A percentile compares a stretch with the other conserved stretches of the same genome.
phyloP scores from a whole-genome alignment of 2,329 filamentous ascomycete genomes.

The Exophiala mesophila region DNA sequence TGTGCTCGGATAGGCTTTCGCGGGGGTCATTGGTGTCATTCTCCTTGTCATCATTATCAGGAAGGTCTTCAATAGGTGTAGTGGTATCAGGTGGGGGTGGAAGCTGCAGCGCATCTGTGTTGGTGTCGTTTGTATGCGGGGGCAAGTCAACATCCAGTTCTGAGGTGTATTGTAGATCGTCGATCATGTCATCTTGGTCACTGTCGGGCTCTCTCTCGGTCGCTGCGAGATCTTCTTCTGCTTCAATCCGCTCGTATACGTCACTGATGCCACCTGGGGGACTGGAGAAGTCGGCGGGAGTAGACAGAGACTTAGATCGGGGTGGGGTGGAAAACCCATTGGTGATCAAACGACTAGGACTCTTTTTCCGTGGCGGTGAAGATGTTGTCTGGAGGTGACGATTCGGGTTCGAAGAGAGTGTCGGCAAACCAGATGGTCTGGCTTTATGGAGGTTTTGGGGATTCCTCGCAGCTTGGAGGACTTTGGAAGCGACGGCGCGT shows the following conservation, averaged over 20 bases:
- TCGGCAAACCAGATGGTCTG: conserved; percentile 16
- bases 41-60: conserved; percentile 13
- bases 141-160: conserved; percentile 3
- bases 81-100: neutral
- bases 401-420: conserved; percentile 10
- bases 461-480: conserved; percentile 38
- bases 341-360: conserved; percentile 27
- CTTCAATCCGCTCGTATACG: conserved; percentile 37
- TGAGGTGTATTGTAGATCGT: conserved; percentile 9
- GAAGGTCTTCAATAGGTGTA: neutral
- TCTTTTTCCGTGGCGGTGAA: conserved; percentile 28
- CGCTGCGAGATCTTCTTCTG: conserved; percentile 35
- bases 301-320: conserved; percentile 24
- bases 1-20: conserved; percentile 26
- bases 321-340: conserved; percentile 23
- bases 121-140: neutral
- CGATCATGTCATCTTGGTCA: conserved; percentile 29
- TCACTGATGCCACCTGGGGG: conserved; percentile 36
- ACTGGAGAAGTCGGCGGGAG: conserved; percentile 33
- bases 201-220: conserved; percentile 28
- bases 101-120: neutral
- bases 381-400: conserved; percentile 17
- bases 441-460: conserved; percentile 28
- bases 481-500: conserved; percentile 34
- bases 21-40: conserved; percentile 19